These are phyloP conservation scores for Physcomitrellopsis africana DNA, from an alignment of 225 moss, liverwort and hornwort genomes.

Conservation along the genomic window DNA sequence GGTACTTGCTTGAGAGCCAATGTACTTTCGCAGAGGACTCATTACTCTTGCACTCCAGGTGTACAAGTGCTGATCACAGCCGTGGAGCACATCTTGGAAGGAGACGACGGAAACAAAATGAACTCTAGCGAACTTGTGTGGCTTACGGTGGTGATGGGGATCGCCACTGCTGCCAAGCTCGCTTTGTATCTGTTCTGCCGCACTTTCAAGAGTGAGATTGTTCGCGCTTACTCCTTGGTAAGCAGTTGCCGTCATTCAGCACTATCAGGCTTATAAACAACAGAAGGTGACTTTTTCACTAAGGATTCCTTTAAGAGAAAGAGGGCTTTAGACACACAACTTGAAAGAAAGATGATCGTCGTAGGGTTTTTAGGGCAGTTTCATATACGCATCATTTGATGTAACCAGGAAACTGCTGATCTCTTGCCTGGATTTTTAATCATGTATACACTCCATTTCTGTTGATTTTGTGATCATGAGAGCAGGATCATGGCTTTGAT, in stretches of 20 bases:
- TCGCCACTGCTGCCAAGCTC: slow-evolving; percentile 65
- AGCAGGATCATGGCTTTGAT: slow-evolving; percentile 82
- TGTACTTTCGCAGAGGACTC: neutral
- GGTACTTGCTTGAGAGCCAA: neutral
- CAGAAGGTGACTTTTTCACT: too few species aligned
- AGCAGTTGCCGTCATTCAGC: neutral
- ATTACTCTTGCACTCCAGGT: slow-evolving; percentile 35
- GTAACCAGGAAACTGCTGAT: neutral
- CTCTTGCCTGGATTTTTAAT: neutral
- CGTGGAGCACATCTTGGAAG: slow-evolving; percentile 60
- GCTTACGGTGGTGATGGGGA: slow-evolving; percentile 77
- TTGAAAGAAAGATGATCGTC: neutral
- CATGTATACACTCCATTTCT: neutral
- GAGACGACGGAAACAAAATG: slow-evolving; percentile 48
- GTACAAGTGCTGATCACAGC: slow-evolving; percentile 59
- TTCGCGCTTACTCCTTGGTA: slow-evolving; percentile 73
- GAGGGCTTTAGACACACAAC: neutral
- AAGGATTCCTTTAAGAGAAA: neutral
- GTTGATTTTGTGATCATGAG: slow-evolving; percentile 15
- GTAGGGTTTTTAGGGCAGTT: neutral
- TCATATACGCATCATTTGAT: neutral
- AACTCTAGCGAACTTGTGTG: slow-evolving; percentile 50
- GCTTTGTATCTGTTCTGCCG: slow-evolving; percentile 67
- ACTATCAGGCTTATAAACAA: neutral
- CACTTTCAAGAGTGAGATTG: slow-evolving; percentile 69